Evolutionary conservation across 208 protist species (phyloP).

Genomic region (Trypanosoma theileri): DNA sequence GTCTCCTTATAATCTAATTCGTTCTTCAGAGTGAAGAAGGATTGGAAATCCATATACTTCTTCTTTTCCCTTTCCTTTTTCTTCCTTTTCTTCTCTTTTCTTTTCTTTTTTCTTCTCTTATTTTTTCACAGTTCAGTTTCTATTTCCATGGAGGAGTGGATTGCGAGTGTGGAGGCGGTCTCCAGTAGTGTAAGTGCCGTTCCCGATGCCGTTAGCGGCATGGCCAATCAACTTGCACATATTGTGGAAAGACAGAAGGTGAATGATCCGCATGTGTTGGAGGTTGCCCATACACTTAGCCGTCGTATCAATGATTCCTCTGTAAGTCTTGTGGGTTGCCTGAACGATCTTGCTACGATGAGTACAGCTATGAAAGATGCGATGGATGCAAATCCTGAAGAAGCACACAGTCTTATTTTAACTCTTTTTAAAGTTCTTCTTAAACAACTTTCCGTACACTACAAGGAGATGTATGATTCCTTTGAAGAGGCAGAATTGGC

Average conservation of each 20-base stretch:
- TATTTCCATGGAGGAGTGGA: slow-evolving; percentile 18
- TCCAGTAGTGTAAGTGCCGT: slow-evolving; percentile 8
- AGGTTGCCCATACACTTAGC: slow-evolving; percentile 16
- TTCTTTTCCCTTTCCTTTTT: neutral
- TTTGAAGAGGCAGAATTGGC: slow-evolving; percentile 8
- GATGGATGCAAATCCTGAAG: slow-evolving; percentile 47
- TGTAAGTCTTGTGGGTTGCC: slow-evolving; percentile 38
- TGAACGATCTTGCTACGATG: slow-evolving; percentile 62
- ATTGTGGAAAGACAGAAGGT: neutral
- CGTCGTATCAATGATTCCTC: slow-evolving; percentile 28
- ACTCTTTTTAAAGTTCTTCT: slow-evolving; percentile 72
- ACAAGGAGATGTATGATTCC: slow-evolving; percentile 21
- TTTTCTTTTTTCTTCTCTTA: neutral
- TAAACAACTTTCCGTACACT: slow-evolving; percentile 31
- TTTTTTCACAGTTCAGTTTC: neutral
- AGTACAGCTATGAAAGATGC: slow-evolving; percentile 64
- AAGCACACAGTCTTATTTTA: slow-evolving; percentile 46
- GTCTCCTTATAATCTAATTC: too few relatives aligned
- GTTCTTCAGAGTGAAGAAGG: neutral
- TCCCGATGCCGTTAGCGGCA: neutral
- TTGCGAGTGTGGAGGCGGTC: slow-evolving; percentile 9
- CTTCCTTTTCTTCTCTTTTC: slow-evolving; percentile 6
- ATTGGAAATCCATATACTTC: neutral
- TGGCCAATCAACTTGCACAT: slow-evolving; percentile 5
- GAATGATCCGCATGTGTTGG: neutral